A percentile compares a stretch with the other conserved stretches of the same genome.
Evolutionary conservation across 805 yeast species (phyloP).

Genomic region (Candida xyloterini): DNA sequence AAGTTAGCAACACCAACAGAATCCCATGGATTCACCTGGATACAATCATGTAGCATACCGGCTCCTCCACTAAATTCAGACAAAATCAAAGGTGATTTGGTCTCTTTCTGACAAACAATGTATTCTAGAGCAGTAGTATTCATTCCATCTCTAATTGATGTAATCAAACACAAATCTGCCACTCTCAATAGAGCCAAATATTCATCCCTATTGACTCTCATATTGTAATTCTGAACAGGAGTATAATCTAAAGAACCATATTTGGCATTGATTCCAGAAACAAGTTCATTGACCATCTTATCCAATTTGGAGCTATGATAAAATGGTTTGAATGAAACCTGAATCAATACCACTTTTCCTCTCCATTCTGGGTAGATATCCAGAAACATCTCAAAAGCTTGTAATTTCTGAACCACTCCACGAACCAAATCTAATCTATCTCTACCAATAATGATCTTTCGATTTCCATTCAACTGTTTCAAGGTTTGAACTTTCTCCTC

Average conservation of each 20-base stretch:
- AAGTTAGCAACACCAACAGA: slow-evolving; percentile 87
- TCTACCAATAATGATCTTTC: slow-evolving; percentile 86
- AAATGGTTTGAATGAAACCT: slow-evolving; percentile 81
- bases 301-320: slow-evolving; percentile 64
- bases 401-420: slow-evolving; percentile 89
- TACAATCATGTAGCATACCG: slow-evolving; percentile 64
- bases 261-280: slow-evolving; percentile 76
- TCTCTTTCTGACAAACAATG: slow-evolving; percentile 78
- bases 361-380: slow-evolving; percentile 93
- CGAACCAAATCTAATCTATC: slow-evolving; percentile 89
- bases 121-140: slow-evolving; percentile 93
- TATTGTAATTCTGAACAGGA: slow-evolving; percentile 91
- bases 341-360: slow-evolving; percentile 76
- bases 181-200: slow-evolving; percentile 83
- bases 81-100: slow-evolving; percentile 72
- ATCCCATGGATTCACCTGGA: slow-evolving; percentile 96
- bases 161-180: slow-evolving; percentile 86
- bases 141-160: slow-evolving; percentile 94
- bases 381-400: slow-evolving; percentile 85
- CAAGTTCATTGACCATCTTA: slow-evolving; percentile 77
- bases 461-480: slow-evolving; percentile 55
- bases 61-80: slow-evolving; percentile 94
- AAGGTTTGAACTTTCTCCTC: slow-evolving; percentile 66
- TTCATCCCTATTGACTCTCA: slow-evolving; percentile 83
- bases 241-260: slow-evolving; percentile 79